Base-by-base conservation (phyloP, 306 rosid genomes). In the Albizia julibrissin region DNA sequence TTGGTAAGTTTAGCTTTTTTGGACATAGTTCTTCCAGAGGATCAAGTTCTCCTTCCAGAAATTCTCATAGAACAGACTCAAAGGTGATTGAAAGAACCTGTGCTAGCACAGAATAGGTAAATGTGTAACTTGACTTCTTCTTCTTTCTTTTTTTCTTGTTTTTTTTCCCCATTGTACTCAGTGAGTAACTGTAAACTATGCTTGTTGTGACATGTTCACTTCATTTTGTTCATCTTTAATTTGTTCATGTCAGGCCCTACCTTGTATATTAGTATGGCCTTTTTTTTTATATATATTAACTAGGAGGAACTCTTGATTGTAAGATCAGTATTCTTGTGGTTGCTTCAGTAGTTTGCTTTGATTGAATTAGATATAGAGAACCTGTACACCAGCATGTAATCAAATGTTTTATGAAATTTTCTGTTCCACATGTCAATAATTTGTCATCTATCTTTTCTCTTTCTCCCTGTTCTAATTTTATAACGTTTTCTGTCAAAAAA, bases 41-140 rank as follows among this genome's bases (percentile, higher is more conserved):
- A 80, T 92, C 99, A 50, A 96, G 89, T 86, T 92, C 99, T 77
- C 97, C 98, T 19, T 96, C 99, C 0, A 90, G 78, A 72, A 92
- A 96, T 80, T 93, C 97, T 4, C 89, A 94, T n/a, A 90, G 97
- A 88, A 94, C 98, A 43, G 94, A 92, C 85, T 92, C 98, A 26
- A 96, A 96, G 89, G 97, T 94, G 79, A 90, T 96, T 46, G 95
- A 94, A 75, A 93, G 98, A 91, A 92, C 97, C 44, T 94, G 99
- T 90, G 98, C 97, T 79, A 94, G 98, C 92, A 92, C 93, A 33
- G 97, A 92, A 39, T 96, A 96, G 95, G 83, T 64, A 72, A 79
- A 72, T 66, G 76, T 82, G 79, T 71, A 84, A 50, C 72, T 71
- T 61, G 52, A 59, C 34, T 10, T 74, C 78, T 59, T 27, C 1